Evolutionary conservation across 305 asterid species (phyloP).

Genomic region (Fraxinus sp.): DNA sequence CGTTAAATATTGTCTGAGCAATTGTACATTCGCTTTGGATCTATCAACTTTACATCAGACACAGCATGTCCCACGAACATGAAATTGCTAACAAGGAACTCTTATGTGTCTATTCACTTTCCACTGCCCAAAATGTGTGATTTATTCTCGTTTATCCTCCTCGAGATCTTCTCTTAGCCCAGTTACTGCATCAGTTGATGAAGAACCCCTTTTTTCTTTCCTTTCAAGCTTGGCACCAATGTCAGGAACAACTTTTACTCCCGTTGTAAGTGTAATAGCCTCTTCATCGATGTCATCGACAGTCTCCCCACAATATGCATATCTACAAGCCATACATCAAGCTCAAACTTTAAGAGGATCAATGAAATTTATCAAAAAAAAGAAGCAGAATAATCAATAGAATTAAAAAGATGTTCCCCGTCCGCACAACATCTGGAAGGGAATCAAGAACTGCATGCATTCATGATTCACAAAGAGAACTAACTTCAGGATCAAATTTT

Average conservation of each 20-base stretch:
- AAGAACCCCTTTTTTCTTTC: conserved; percentile 35
- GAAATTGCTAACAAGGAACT: background rate
- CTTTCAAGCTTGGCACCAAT: conserved; percentile 33
- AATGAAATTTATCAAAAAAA: too few relatives aligned
- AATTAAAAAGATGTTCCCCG: background rate
- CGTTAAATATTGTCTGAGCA: background rate
- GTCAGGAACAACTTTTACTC: conserved; percentile 31
- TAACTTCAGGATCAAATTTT: background rate
- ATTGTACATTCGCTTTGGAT: background rate
- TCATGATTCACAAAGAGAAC: background rate
- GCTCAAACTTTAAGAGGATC: background rate
- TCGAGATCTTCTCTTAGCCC: conserved; percentile 27
- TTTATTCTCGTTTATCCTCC: conserved; percentile 40
- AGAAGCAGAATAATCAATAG: too few relatives aligned
- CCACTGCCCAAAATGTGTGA: background rate
- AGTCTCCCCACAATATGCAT: conserved; percentile 32
- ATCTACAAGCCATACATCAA: conserved; percentile 15
- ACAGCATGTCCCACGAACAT: background rate
- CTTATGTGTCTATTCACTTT: background rate
- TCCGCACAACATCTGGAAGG: background rate
- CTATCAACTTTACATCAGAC: background rate
- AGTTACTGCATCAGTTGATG: conserved; percentile 18
- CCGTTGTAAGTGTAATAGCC: conserved; percentile 36
- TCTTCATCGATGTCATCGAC: conserved; percentile 40
- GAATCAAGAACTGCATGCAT: background rate